Evolutionary conservation across 73 alveolate species (phyloP).

Genomic region (Tetrahymena elliotti): DNA sequence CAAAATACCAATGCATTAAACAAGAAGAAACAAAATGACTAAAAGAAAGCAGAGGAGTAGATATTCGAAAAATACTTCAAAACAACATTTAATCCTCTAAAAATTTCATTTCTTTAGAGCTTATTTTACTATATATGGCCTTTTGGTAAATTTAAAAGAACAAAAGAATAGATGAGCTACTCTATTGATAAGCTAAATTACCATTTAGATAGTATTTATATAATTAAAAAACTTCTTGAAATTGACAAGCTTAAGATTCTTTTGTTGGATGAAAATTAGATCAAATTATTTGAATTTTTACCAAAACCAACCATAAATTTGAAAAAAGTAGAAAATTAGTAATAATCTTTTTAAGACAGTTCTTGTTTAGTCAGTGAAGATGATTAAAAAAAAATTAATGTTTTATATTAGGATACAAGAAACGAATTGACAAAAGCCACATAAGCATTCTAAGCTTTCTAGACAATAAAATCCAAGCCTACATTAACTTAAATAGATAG

Average conservation of each 20-base stretch:
- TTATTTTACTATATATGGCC: background rate
- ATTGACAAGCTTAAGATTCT: conserved; percentile 12
- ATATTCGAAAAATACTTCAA: background rate
- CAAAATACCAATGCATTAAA: background rate
- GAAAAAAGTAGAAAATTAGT: background rate
- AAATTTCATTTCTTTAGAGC: background rate
- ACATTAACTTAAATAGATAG: background rate
- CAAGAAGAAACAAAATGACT: background rate
- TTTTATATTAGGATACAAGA: background rate
- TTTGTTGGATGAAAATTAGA: background rate
- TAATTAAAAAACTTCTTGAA: conserved; percentile 4
- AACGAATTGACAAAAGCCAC: background rate
- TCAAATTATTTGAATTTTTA: background rate
- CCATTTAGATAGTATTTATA: background rate
- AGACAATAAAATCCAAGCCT: background rate
- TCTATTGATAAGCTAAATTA: background rate
- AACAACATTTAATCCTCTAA: background rate
- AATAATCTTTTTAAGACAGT: background rate
- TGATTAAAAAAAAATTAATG: background rate
- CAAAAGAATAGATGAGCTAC: background rate
- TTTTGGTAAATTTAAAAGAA: background rate
- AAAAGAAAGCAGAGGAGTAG: background rate
- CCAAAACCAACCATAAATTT: conserved; percentile 8
- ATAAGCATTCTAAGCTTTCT: background rate
- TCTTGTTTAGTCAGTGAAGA: background rate